Conservation (phyloP, 306 rosid species). For the cucumber (Cucumis sativus) region Cucumber_9930_V3 NC_026661.2:3103001-3103500, state of each 20-base stretch:
- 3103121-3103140: background rate
- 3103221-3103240: background rate
- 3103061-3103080: too few relatives aligned
- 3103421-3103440: background rate
- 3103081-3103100: too few relatives aligned
- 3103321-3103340: background rate
- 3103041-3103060: too few relatives aligned
- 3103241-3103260: background rate
- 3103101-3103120: background rate
- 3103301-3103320: background rate
- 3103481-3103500: background rate
- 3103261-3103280: slow-evolving; percentile 2
- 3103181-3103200: background rate
- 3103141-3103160: background rate
- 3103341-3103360: slow-evolving; percentile 2
- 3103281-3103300: background rate
- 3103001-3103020: too few relatives aligned
- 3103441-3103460: background rate
- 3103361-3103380: background rate
- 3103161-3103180: background rate
- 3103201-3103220: background rate
- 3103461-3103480: background rate
- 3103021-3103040: too few relatives aligned
- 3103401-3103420: background rate
- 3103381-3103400: background rate